Conservation (phyloP, 2,329 filamentous ascomycete genomes). For the Neodidymelliopsis sp. region DNA sequence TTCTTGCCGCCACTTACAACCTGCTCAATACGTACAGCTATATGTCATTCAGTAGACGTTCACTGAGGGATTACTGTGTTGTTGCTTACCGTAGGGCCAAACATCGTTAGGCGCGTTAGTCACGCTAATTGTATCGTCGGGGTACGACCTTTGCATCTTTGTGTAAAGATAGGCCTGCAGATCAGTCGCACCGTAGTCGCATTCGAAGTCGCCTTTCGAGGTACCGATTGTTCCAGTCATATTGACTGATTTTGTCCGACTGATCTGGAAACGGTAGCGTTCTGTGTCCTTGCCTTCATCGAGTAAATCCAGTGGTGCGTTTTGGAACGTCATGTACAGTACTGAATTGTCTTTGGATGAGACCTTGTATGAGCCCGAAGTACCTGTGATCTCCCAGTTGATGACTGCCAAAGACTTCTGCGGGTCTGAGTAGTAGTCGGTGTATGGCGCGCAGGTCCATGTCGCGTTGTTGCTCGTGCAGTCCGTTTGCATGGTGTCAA, state of each 20-base stretch:
- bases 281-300: conserved; percentile 60
- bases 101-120: conserved; percentile 40
- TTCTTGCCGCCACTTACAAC: conserved; percentile 56
- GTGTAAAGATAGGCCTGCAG: conserved; percentile 69
- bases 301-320: conserved; percentile 59
- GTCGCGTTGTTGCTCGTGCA: conserved; percentile 67
- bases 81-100: conserved; percentile 46
- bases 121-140: conserved; percentile 35
- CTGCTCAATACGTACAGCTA: conserved; percentile 63
- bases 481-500: conserved; percentile 60
- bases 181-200: conserved; percentile 65
- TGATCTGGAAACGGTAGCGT: conserved; percentile 65
- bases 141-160: conserved; percentile 54
- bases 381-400: conserved; percentile 66
- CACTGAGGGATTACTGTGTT: too few relatives aligned
- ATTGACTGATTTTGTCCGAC: conserved; percentile 61
- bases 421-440: conserved; percentile 55
- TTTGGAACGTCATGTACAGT: conserved; percentile 64
- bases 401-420: conserved; percentile 60
- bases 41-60: conserved; percentile 21
- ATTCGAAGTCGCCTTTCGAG: conserved; percentile 59
- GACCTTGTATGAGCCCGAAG: conserved; percentile 56
- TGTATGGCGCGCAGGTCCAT: conserved; percentile 69
- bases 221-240: conserved; percentile 56
- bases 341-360: conserved; percentile 62